Conservation (phyloP, 2,329 filamentous ascomycete species). For the Rutstroemia sp. region DNA sequence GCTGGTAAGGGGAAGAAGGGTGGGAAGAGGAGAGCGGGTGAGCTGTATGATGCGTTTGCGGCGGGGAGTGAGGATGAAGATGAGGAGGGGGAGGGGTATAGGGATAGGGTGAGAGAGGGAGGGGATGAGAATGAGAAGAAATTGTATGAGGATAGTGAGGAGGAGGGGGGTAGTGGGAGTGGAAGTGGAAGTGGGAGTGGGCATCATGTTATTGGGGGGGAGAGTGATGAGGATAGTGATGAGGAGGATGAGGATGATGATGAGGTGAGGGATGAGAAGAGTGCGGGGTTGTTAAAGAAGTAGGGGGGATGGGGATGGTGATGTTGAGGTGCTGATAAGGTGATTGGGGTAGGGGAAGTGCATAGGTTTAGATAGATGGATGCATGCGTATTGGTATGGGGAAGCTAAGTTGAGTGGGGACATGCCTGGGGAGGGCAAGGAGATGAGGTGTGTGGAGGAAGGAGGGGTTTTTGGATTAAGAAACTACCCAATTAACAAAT, state of each 20-base stretch:
- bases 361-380: no score
- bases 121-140: no score
- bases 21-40: constrained; percentile 60
- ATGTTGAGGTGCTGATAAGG: no score
- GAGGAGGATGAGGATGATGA: constrained; percentile 32
- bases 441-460: no score
- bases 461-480: no score
- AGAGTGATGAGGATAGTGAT: constrained; percentile 31
- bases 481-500: not conserved
- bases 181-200: no score
- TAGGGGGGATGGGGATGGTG: not conserved
- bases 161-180: no score
- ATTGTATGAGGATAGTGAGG: no score
- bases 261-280: constrained; percentile 9
- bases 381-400: no score
- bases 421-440: no score
- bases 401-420: no score
- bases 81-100: constrained; percentile 27
- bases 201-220: constrained; percentile 24
- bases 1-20: constrained; percentile 39
- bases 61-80: constrained; percentile 74
- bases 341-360: no score
- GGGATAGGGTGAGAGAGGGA: not conserved
- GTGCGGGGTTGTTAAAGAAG: not conserved
- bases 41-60: constrained; percentile 96